Conservation (phyloP, 1,284 basidiomycete species). For the Volvariella volvacea region DNA sequence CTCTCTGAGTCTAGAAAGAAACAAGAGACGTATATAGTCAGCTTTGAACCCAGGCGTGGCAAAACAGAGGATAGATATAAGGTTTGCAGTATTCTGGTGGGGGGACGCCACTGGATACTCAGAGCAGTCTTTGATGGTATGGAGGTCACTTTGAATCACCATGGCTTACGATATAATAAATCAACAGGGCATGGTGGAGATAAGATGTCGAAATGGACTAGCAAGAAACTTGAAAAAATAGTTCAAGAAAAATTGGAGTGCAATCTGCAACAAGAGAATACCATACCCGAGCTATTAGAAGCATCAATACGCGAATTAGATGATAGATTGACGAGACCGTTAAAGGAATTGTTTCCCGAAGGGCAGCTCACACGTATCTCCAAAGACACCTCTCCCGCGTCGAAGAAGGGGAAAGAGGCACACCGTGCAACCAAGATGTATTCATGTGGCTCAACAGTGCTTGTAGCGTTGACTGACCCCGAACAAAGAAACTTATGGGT, state of each 20-base stretch:
- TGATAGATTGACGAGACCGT: no score
- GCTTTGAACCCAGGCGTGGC: no score
- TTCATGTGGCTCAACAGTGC: slow-evolving; percentile 34
- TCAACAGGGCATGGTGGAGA: slow-evolving; percentile 52
- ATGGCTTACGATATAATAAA: slow-evolving; percentile 21
- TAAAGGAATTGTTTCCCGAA: slow-evolving; percentile 36
- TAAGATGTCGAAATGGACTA: slow-evolving; percentile 10
- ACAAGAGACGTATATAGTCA: no score
- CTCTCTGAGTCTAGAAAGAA: no score
- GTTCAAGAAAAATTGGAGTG: no score
- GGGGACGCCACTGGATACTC: neutral
- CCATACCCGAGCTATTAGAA: no score
- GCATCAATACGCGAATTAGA: no score
- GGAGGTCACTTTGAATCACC: slow-evolving; percentile 6
- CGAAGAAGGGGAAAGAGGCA: slow-evolving; percentile 21
- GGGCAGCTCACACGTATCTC: slow-evolving; percentile 21
- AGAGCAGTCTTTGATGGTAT: neutral
- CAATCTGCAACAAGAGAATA: no score
- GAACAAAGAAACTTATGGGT: slow-evolving; percentile 49
- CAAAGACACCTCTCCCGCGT: slow-evolving; percentile 43
- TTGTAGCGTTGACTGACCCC: slow-evolving; percentile 52
- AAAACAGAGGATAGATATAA: no score
- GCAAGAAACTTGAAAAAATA: no score
- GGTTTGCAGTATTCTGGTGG: neutral
- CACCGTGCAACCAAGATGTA: no score